Base-by-base conservation (phyloP, 2,329 filamentous ascomycete genomes). In the Atkinsonella hypoxylon region DNA sequence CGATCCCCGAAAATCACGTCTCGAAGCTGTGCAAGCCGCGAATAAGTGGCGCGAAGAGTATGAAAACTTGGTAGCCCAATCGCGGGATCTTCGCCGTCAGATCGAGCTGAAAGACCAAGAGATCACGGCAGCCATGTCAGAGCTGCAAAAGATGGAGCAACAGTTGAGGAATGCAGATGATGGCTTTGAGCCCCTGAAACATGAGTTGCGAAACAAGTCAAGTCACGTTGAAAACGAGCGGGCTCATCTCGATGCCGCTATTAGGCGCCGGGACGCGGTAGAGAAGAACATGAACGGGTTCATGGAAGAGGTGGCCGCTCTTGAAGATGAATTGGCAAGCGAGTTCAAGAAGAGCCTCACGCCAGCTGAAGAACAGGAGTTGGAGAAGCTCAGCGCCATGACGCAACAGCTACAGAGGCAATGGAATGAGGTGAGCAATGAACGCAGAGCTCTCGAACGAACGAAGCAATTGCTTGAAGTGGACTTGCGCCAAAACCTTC, bases 331-430 rank as follows among this genome's bases (percentile, higher is more conserved):
- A 64, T 69, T 96, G 51, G 76, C 77, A 15, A 87, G 88, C 1
- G 85, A 94, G 22, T 98, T 97, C 72, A 94, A 95, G 71, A 96
- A 95, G 68, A 85, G 85, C 12, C 74, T 98, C 46, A 86, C 84
- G 10, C 71, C 78, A 8, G 79, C 83, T n/a, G 94, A 98, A 67
- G 91, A 97, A 66, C 73, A 76, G 40, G 83, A 87, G 60, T 75
- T 98, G 4, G 85, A 93, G 54, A 74, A 75, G 34, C 77, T 95
- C 10, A 84, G 81, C 52, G 70, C 72, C 4, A 76, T 76, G 12
- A 81, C 89, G 7, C 86, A 90, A 59, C 80, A 85, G 41, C 69
- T 97, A 43, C 82, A 87, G 55, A 83, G 81, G 56, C 79, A 90
- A 59, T 85, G 88, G 70, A 85, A 86, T 47, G 82, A 88, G 50